Conservation (phyloP, 805 yeast genomes). For the Kazachstania bromeliacearum region DNA sequence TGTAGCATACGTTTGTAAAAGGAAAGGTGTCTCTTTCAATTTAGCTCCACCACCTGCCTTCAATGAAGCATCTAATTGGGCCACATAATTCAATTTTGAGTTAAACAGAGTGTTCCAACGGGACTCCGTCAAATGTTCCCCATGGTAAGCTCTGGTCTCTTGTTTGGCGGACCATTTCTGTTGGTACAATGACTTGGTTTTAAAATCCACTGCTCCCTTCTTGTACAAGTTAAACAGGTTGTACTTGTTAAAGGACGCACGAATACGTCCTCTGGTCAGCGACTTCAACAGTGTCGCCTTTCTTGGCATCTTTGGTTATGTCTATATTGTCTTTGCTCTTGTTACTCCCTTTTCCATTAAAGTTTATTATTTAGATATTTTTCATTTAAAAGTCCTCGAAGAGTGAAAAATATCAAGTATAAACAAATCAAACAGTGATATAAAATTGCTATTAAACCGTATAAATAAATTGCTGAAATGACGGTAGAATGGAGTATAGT, state of each 20-base stretch:
- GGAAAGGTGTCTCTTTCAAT: constrained; percentile 63
- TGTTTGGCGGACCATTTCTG: constrained; percentile 88
- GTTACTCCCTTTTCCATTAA: too few relatives aligned
- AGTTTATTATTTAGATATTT: too few relatives aligned
- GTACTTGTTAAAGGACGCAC: constrained; percentile 86
- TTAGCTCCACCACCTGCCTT: constrained; percentile 37
- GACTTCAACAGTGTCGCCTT: constrained; percentile 48
- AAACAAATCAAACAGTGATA: too few relatives aligned
- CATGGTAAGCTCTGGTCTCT: constrained; percentile 92
- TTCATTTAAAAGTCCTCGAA: too few relatives aligned
- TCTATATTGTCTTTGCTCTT: too few relatives aligned
- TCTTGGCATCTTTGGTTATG: constrained; percentile 46
- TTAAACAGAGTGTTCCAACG: constrained; percentile 69
- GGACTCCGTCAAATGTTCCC: constrained; percentile 81
- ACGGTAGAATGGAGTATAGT: constrained; percentile 43
- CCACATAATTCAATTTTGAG: constrained; percentile 68
- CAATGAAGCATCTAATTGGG: constrained; percentile 76
- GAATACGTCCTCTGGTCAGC: constrained; percentile 59
- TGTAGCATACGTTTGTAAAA: constrained; percentile 79
- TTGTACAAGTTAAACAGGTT: constrained; percentile 83
- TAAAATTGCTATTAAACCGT: too few relatives aligned
- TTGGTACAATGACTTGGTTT: constrained; percentile 67
- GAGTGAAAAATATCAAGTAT: too few relatives aligned
- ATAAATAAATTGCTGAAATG: too few relatives aligned
- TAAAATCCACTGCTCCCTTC: constrained; percentile 47